phyloP scores from a whole-genome alignment of 2,329 filamentous ascomycete genomes.

The Dothistroma pini region DNA sequence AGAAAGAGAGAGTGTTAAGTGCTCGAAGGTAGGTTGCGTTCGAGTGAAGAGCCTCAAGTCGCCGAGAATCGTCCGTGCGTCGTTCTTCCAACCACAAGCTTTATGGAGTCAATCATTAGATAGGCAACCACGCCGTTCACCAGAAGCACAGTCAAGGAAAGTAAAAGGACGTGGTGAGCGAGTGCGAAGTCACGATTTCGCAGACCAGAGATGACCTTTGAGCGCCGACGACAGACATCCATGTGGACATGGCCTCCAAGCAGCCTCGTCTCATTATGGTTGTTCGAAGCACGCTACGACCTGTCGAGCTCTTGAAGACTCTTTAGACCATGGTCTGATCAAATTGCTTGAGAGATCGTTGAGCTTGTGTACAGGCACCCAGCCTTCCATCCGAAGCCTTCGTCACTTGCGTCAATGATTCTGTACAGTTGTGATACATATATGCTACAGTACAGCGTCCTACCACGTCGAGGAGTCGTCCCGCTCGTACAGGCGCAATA shows the following conservation, averaged over 20 bases:
- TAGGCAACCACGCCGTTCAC: background rate
- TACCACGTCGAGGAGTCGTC: no score
- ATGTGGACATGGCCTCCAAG: no score
- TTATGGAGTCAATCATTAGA: background rate
- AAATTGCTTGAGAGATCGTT: no score
- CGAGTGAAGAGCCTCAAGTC: background rate
- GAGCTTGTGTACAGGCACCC: no score
- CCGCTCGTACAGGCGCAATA: no score
- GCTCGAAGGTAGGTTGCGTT: background rate
- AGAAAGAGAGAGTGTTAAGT: background rate
- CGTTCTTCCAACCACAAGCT: background rate
- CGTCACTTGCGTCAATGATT: background rate
- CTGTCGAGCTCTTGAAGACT: background rate
- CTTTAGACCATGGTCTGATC: no score
- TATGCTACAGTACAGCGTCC: conserved; percentile 2
- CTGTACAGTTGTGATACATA: conserved; percentile 23
- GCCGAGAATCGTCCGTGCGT: background rate
- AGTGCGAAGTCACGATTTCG: background rate
- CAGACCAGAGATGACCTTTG: background rate
- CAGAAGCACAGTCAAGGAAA: background rate
- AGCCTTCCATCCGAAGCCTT: background rate
- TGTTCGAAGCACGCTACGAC: background rate
- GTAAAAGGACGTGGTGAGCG: no score
- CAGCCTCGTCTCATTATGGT: no score
- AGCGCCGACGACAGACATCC: background rate